phyloP scores from a whole-genome alignment of 345 rosid species.

The Ricinus communis region DNA sequence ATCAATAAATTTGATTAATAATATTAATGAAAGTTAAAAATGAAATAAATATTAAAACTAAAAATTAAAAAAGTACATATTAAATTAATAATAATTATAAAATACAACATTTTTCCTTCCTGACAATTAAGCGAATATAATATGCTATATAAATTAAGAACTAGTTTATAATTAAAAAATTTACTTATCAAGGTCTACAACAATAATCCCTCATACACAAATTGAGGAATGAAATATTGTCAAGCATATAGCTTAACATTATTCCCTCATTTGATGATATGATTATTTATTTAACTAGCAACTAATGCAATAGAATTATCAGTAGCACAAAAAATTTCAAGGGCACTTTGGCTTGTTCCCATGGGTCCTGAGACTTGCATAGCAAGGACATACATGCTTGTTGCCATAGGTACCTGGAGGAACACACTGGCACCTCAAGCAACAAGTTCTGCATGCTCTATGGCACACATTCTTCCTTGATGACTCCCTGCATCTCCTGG shows the following conservation, averaged over 20 bases:
- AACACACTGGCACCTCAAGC: slow-evolving; percentile 22
- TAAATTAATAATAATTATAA: too few species aligned
- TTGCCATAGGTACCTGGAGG: slow-evolving; percentile 30
- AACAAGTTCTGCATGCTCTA: slow-evolving; percentile 23
- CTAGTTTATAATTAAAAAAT: neutral
- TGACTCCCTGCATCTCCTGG: slow-evolving; percentile 26
- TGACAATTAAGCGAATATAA: too few species aligned
- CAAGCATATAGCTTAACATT: neutral
- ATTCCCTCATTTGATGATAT: neutral
- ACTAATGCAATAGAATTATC: neutral
- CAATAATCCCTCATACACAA: neutral
- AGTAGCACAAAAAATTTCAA: neutral
- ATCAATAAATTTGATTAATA: too few species aligned
- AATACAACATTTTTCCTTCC: too few species aligned
- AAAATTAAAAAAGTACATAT: too few species aligned
- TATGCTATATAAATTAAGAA: too few species aligned
- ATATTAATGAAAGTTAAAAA: too few species aligned
- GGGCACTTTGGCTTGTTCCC: slow-evolving; percentile 31
- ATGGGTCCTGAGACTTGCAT: slow-evolving; percentile 24
- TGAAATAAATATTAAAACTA: too few species aligned
- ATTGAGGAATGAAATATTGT: neutral
- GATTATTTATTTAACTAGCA: neutral
- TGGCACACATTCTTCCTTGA: slow-evolving; percentile 28
- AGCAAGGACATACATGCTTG: slow-evolving; percentile 26
- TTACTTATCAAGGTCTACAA: neutral